Evolutionary conservation across 768 basidiomycete species (phyloP), one percentile per base, ranked within the genome.

Genomic region (Amanita jacksonii): DNA sequence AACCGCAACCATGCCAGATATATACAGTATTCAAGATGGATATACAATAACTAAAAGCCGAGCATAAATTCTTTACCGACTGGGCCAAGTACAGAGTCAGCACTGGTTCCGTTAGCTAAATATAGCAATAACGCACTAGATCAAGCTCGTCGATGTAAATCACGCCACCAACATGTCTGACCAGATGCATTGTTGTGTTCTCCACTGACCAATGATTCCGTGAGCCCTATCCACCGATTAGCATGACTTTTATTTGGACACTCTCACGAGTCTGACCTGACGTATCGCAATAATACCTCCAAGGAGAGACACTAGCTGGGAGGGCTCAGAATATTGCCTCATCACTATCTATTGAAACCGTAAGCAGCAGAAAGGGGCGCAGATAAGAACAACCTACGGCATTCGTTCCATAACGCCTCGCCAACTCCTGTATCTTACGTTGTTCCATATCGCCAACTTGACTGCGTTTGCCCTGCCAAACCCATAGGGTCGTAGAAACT

Each of bases 1-100:
- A 79, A 19, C 88, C 88, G 41, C 74, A 67, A 3, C 88, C 88
- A 56, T 88, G 68, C 88, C 89, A 91, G 25, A 90, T 75, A 51
- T 86, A 89, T 28, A 82, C 63, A 2, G 76, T 75, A 27, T 76
- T 76, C 48, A 90, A 62, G 36, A 89, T 66, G 2, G 80, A 74
- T 27, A 87, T 50, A 52, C 85, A 88, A 57, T 84, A 89, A 52
- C 84, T 86, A 60, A 79, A 90, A n/a, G 73, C 88, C 8, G 87
- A 89, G 56, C 87, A 90, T 1, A 91, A 63, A 54, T 83, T 85
- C 47, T 65, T 72, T 50, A 81, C 62, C 45, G 58, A 67, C 83
- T 82, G 50, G 22, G 19, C 41, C 47, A 28, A 47, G 38, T 41
- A 36, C 19, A 40, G 13, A 28, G 34, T 41, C 44, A n/a, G n/a